Evolutionary conservation across 148 eudicot species (phyloP), one percentile per base, ranked within the genome.

Genomic region (Cornus kousa): DNA sequence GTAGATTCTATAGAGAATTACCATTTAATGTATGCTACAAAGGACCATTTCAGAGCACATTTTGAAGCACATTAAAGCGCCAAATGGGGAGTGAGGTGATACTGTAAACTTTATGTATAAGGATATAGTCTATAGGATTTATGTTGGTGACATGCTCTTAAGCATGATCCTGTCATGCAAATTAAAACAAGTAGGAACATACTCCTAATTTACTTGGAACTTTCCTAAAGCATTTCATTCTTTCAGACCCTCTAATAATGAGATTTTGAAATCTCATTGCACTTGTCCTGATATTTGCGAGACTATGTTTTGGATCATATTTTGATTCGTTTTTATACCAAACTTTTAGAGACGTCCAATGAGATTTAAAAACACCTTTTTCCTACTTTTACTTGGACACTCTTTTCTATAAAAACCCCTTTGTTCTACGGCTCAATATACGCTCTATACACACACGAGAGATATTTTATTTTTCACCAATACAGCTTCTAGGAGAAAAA

Each of bases 81-180:
- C 50, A 23, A 17, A 12, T 17, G n/a, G 22, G 40, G 9, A 53
- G 48, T 13, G 9, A 37, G 10, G 28, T 64, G 40, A 67, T 76
- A 76, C 4, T 65, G 71, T 57, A 64, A 43, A 12, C 50, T 35
- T 62, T n/a, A 20, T 19, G 19, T 5, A 3, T 62, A 6, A 62
- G 22, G 19, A n/a, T 20, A 62, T 5, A 62, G 9, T 28, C 24
- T 19, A 24, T 28, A 16, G 4, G 53, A 69, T 35, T n/a, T 31
- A 74, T 78, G 60, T 19, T 81, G 71, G 70, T 19, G 8, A 24
- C 67, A 74, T 55, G 32, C 65, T 57, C 66, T 57, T 16, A 16
- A 5, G 46, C 7, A 33, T 53, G 64, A 57, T 2, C 17, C 20
- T 57, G 20, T 57, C 64, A 57, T 12, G 64, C 64, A 57, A 17